phyloP scores from a whole-genome alignment of 2,329 filamentous ascomycete species.

The Colletotrichum zoysiae region DNA sequence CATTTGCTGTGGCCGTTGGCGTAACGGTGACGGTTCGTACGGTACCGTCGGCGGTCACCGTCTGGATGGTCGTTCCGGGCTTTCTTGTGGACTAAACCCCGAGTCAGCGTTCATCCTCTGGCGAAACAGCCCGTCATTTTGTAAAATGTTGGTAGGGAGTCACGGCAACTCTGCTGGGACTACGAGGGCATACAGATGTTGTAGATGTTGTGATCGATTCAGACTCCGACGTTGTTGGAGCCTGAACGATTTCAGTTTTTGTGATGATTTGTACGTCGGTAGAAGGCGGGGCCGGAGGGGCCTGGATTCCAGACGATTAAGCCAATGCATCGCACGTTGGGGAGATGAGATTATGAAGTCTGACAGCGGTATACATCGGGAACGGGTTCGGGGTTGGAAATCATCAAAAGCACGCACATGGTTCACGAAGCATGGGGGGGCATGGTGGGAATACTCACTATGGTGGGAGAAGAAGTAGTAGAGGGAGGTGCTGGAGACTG shows the following conservation, averaged over 20 bases:
- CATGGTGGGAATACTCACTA: constrained; percentile 32
- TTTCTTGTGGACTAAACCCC: constrained; percentile 15
- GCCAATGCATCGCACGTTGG: constrained; percentile 38
- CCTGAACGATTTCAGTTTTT: constrained; percentile 51
- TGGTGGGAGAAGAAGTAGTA: constrained; percentile 46
- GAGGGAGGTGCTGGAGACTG: constrained; percentile 41
- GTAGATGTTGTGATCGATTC: constrained; percentile 43
- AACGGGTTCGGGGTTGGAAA: constrained; percentile 16
- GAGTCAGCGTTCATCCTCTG: constrained; percentile 17
- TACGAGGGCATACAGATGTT: constrained; percentile 35
- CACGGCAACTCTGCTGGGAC: constrained; percentile 31
- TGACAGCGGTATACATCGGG: neutral
- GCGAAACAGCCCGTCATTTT: constrained; percentile 20
- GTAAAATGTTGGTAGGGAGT: constrained; percentile 14
- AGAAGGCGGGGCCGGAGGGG: constrained; percentile 44
- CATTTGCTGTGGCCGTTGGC: constrained; percentile 53
- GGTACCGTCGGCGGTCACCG: constrained; percentile 66
- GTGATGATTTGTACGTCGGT: constrained; percentile 41
- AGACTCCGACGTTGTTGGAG: constrained; percentile 50
- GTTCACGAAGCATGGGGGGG: constrained; percentile 19
- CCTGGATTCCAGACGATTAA: constrained; percentile 46
- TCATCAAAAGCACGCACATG: constrained; percentile 39
- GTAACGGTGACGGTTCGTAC: constrained; percentile 68
- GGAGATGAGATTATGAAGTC: constrained; percentile 12
- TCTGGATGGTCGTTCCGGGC: constrained; percentile 54